Base-by-base conservation (phyloP, 306 rosid genomes). In the Cucurbita pepo region DNA sequence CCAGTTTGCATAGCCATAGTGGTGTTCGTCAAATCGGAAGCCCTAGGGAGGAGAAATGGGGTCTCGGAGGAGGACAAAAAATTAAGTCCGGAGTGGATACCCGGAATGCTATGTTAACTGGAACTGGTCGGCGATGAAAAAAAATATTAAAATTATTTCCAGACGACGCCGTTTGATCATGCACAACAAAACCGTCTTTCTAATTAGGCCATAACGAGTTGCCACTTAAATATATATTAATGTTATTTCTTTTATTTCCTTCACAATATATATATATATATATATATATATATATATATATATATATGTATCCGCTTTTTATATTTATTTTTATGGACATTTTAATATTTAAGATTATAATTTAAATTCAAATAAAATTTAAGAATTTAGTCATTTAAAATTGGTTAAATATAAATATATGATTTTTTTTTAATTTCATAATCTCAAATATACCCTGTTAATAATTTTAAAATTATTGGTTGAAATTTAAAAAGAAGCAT, bases 1-100 rank as follows among this genome's bases (percentile, higher is more conserved):
- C 77, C 77, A 41, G 77, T 44, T 2, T 58, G 69, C 77, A 73
- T 57, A 30, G 77, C 77, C 77, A 69, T 69, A 69, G 37, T 43
- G 51, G 37, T 40, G 38, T 41, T 72, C 15, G 63, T 56, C 60
- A 50, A 18, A 71, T 71, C 76, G 30, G 65, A 72, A 56, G 57
- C 52, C 76, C 64, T 72, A 56, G 65, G 41, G 21, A 41, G 37
- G 43, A 56, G 54, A 72, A 54, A 56, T 72, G 66, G 13, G 75
- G 64, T 16, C 64, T 53, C 18, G 40, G 37, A 41, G 52, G 34
- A 34, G 41, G 40, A 18, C 10, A 38, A 40, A 38, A 40, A 18
- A 56, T 47, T 25, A 38, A 72, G 54, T 54, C 41, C 7, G 65
- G 43, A 13, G 3, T 10, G 1, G 9, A 14, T 30, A 13, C 21